Percentiles rank a stretch among this genome's conserved stretches.
phyloP scores from a whole-genome alignment of 768 basidiomycete genomes.

The Cyathus striatus region DNA sequence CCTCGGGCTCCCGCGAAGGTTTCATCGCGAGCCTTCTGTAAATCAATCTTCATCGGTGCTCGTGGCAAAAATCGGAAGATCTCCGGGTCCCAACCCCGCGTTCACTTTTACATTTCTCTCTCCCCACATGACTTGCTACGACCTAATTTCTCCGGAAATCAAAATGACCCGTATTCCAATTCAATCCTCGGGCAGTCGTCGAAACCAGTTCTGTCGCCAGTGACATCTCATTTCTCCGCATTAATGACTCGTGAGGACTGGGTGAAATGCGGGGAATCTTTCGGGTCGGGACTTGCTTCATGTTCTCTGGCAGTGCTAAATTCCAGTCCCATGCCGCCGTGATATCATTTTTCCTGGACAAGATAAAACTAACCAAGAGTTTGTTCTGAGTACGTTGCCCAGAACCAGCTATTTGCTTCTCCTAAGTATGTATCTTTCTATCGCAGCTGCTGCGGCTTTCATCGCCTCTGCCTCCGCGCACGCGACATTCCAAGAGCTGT shows the following conservation, averaged over 20 bases:
- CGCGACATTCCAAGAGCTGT: neutral
- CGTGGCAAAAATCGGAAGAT: too few relatives aligned
- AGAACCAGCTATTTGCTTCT: neutral
- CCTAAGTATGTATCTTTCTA: neutral
- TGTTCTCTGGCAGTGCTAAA: neutral
- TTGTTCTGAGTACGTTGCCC: neutral
- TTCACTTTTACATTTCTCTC: too few relatives aligned
- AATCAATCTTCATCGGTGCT: too few relatives aligned
- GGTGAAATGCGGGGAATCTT: neutral
- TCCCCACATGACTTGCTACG: too few relatives aligned
- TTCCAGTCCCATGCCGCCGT: neutral
- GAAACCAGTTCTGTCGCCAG: too few relatives aligned
- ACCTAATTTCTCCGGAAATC: too few relatives aligned
- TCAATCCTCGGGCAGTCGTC: too few relatives aligned
- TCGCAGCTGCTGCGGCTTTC: neutral
- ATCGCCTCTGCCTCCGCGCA: neutral
- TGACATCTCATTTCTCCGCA: neutral
- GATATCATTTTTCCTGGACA: neutral
- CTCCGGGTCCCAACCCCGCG: too few relatives aligned
- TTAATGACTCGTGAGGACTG: neutral
- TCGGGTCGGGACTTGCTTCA: neutral
- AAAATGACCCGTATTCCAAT: too few relatives aligned
- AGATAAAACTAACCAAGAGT: too few relatives aligned
- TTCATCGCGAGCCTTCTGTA: too few relatives aligned
- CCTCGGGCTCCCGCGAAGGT: too few relatives aligned